Base-by-base conservation (phyloP, 306 rosid genomes). In the Cajanus cajan region DNA sequence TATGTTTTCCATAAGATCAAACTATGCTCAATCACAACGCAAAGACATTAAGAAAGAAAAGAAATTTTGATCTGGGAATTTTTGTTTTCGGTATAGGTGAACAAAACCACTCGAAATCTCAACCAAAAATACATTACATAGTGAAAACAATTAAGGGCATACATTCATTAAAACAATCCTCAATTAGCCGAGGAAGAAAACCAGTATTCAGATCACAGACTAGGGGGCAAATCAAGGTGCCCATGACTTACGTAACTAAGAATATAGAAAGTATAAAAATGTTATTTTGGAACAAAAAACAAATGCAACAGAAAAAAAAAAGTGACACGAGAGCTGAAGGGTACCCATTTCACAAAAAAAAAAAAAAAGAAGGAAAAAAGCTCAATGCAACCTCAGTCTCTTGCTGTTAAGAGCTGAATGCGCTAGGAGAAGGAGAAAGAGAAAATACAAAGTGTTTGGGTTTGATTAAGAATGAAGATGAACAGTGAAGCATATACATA, bases 401-500 rank as follows among this genome's bases (percentile, higher is more conserved):
- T 78, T 14, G 39, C 40, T 45, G 28, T n/a, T 6, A 34, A 40
- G 68, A 41, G 18, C 68, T 24, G 41, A 37, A 45, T 44, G 39
- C 14, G 15, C 31, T 8, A 54, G 50, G 11, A 61, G 68, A 9
- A 57, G 64, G 52, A 72, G 6, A 61, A 69, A 0, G 7, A 31
- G 47, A 71, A 18, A 62, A 3, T 28, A 5, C 70, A 31, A 2
- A 50, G 24, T 4, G 5, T 9, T 9, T 12, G 12, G 76, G 24
- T 33, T 51, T 25, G 62, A 24, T 18, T 50, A 39, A 7, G 50
- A 19, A 54, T 25, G 6, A 28, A 33, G 7, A 15, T 74, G 68
- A 71, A 81, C 18, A 68, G 71, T 24, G 78, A 74, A 74, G 40
- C 82, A 10, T 80, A 85, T n/a, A n/a, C n/a, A n/a, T n/a, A n/a